Percentiles rank a stretch among this genome's conserved stretches.
Conservation (phyloP, 106 monocot species). For the Platanthera zijinensis region DNA sequence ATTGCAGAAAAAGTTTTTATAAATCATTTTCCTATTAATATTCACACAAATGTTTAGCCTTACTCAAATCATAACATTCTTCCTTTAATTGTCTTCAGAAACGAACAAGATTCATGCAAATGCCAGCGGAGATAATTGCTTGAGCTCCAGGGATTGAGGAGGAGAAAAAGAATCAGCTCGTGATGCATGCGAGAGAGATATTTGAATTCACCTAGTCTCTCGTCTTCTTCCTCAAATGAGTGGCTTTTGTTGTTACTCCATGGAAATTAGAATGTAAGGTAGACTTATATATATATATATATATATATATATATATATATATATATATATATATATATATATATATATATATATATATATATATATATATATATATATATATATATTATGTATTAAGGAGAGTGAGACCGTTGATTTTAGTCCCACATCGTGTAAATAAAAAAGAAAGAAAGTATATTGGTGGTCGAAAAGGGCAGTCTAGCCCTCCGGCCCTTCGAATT, state of each 20-base stretch:
- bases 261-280: neutral
- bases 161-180: neutral
- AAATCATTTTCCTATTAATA: neutral
- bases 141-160: neutral
- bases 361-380: too few relatives aligned
- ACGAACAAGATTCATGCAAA: constrained; percentile 6
- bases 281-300: neutral
- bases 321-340: too few relatives aligned
- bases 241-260: neutral
- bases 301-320: too few relatives aligned
- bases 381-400: too few relatives aligned
- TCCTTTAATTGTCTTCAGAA: constrained; percentile 1
- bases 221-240: neutral
- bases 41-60: neutral
- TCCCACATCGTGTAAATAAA: too few relatives aligned
- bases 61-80: neutral
- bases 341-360: too few relatives aligned
- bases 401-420: too few relatives aligned
- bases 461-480: too few relatives aligned
- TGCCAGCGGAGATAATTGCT: constrained; percentile 10
- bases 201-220: neutral
- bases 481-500: too few relatives aligned
- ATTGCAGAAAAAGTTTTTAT: neutral
- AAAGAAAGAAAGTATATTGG: too few relatives aligned
- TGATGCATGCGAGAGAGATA: neutral